Percentiles rank a stretch among this genome's conserved stretches.
Evolutionary conservation across 2,329 filamentous ascomycete genomes (phyloP).

Genomic region (Penicillium sclerotiorum): DNA sequence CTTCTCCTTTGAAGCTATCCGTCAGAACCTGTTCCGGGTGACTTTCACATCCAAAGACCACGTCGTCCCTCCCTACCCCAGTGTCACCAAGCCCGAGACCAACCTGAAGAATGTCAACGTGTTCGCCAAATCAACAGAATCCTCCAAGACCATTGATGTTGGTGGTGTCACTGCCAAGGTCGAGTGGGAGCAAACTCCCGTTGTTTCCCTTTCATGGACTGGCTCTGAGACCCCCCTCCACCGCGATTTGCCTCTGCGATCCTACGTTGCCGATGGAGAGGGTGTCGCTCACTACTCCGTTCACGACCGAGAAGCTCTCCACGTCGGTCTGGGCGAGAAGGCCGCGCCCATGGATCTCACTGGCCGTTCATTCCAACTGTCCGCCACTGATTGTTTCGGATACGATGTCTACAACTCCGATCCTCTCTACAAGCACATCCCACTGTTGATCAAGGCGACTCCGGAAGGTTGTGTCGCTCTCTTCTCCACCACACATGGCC

Average conservation of each 20-base stretch:
- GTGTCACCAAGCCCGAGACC: slow-evolving; percentile 51
- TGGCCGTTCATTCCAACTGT: slow-evolving; percentile 66
- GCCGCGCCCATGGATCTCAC: slow-evolving; percentile 72
- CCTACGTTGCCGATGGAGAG: slow-evolving; percentile 63
- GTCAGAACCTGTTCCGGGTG: slow-evolving; percentile 67
- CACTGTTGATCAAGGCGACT: slow-evolving; percentile 69
- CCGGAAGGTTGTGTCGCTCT: slow-evolving; percentile 66
- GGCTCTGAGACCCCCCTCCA: slow-evolving; percentile 59
- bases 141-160: slow-evolving; percentile 49
- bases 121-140: slow-evolving; percentile 34
- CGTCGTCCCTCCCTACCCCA: slow-evolving; percentile 67
- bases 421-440: slow-evolving; percentile 75
- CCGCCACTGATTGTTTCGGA: slow-evolving; percentile 72
- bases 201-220: slow-evolving; percentile 59
- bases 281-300: slow-evolving; percentile 67
- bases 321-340: slow-evolving; percentile 73
- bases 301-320: slow-evolving; percentile 64
- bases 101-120: slow-evolving; percentile 38
- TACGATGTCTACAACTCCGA: slow-evolving; percentile 73
- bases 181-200: slow-evolving; percentile 61
- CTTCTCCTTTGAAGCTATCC: slow-evolving; percentile 66
- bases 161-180: slow-evolving; percentile 58
- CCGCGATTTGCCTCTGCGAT: slow-evolving; percentile 65
- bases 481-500: slow-evolving; percentile 67
- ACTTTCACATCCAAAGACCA: slow-evolving; percentile 66